These are phyloP conservation scores for Schizonepeta tenuifolia DNA, from an alignment of 257 asterid genomes.

Conservation along the genomic window DNA sequence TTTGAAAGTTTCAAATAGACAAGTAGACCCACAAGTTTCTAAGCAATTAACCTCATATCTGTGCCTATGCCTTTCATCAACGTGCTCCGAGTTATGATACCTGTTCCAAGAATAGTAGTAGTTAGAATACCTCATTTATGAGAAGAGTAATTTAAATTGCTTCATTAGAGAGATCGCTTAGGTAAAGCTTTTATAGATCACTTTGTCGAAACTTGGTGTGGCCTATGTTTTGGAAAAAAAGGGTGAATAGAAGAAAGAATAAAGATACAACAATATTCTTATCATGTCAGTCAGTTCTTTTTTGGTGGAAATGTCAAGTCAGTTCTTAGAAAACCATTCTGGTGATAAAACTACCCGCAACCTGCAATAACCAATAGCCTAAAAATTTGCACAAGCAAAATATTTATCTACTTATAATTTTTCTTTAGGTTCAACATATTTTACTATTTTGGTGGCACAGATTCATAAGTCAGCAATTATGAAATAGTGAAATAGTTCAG, in stretches of 20 bases:
- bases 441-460: too few relatives aligned
- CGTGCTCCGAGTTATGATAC: conserved; percentile 67
- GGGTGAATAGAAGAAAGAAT: too few relatives aligned
- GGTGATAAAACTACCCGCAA: not conserved
- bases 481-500: not conserved
- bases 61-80: conserved; percentile 93
- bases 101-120: conserved; percentile 40
- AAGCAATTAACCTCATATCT: conserved; percentile 78
- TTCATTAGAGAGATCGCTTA: not conserved
- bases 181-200: not conserved
- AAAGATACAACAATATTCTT: too few relatives aligned
- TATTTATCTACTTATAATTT: too few relatives aligned
- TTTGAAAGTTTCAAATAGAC: conserved; percentile 21
- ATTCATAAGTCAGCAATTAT: too few relatives aligned
- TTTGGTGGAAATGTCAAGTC: too few relatives aligned
- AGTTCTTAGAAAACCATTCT: too few relatives aligned
- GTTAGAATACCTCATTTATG: conserved; percentile 23
- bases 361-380: not conserved
- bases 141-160: conserved; percentile 11
- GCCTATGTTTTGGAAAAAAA: too few relatives aligned
- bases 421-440: too few relatives aligned
- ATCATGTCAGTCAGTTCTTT: too few relatives aligned
- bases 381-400: not conserved
- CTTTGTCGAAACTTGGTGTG: not conserved
- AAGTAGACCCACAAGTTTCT: not conserved